Evolutionary conservation across 345 rosid genomes (phyloP).

Genomic region (Toxicodendron radicans): DNA sequence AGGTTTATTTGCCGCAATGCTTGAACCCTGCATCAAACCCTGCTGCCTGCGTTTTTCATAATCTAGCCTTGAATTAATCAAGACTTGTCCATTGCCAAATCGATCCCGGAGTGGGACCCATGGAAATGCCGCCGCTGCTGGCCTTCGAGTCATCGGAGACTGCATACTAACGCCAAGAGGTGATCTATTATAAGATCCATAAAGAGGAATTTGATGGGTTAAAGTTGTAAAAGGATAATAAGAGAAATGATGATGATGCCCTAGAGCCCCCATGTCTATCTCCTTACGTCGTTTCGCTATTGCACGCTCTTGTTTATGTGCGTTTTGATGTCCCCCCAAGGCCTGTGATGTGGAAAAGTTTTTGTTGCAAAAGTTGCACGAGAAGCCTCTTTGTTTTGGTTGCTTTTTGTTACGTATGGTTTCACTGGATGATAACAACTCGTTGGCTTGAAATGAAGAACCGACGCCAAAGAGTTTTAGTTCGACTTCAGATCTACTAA

Average conservation of each 20-base stretch:
- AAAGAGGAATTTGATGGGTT: slow-evolving; percentile 1
- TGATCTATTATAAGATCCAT: slow-evolving; percentile 25
- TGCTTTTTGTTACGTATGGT: neutral
- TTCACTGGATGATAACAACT: neutral
- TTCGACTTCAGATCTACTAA: too few species aligned
- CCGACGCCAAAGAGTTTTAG: too few species aligned
- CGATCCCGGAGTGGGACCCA: slow-evolving; percentile 21
- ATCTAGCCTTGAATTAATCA: slow-evolving; percentile 12
- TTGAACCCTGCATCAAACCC: slow-evolving; percentile 1
- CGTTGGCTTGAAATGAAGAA: too few species aligned
- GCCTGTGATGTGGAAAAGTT: slow-evolving; percentile 46
- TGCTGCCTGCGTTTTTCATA: slow-evolving; percentile 4
- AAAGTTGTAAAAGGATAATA: slow-evolving; percentile 15
- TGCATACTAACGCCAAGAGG: slow-evolving; percentile 19
- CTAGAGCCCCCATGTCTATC: slow-evolving; percentile 17
- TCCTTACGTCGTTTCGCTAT: slow-evolving; percentile 37
- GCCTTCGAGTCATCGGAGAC: slow-evolving; percentile 17
- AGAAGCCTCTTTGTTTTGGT: slow-evolving; percentile 27
- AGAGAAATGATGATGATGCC: slow-evolving; percentile 14
- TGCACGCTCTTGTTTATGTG: slow-evolving; percentile 46
- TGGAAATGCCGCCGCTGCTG: slow-evolving; percentile 12
- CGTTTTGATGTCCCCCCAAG: slow-evolving; percentile 52
- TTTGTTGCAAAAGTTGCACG: slow-evolving; percentile 46
- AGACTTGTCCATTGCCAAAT: slow-evolving; percentile 10
- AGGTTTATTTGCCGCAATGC: neutral